Percentiles rank a stretch among this genome's conserved stretches.
phyloP scores from a whole-genome alignment of 345 rosid species.

The Noccaea bulbosa region DNA sequence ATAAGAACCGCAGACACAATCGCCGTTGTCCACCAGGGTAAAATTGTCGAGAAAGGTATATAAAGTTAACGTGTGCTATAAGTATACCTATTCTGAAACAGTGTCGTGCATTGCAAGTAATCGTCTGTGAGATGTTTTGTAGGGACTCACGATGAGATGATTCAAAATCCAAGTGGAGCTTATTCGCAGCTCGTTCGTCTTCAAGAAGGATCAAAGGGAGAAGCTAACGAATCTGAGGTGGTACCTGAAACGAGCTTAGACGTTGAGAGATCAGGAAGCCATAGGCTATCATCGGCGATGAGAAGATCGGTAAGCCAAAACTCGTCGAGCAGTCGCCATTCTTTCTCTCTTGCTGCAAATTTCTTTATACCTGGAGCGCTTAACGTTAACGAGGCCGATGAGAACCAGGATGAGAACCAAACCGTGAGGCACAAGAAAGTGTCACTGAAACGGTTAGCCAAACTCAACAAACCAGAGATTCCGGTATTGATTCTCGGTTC shows the following conservation, averaged over 20 bases:
- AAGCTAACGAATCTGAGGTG: conserved; percentile 41
- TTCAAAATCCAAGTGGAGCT: conserved; percentile 65
- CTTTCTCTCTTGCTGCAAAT: conserved; percentile 34
- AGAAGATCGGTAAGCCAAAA: conserved; percentile 43
- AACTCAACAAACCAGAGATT: conserved; percentile 74
- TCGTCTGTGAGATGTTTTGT: background rate
- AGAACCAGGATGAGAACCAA: background rate
- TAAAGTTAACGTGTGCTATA: background rate
- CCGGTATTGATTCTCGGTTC: conserved; percentile 61
- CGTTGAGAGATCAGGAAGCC: conserved; percentile 37
- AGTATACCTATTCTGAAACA: background rate
- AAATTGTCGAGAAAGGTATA: conserved; percentile 79
- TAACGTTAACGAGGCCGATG: conserved; percentile 25
- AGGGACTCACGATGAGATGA: conserved; percentile 73
- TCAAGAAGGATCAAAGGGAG: conserved; percentile 64
- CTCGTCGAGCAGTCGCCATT: conserved; percentile 41
- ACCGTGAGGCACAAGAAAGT: conserved; percentile 51
- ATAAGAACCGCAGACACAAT: conserved; percentile 73
- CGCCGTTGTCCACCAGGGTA: conserved; percentile 77
- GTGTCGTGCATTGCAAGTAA: background rate
- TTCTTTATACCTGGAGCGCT: conserved; percentile 35
- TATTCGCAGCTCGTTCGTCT: conserved; percentile 76
- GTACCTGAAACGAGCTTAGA: conserved; percentile 33
- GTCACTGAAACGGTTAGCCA: conserved; percentile 61
- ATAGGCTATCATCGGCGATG: conserved; percentile 37